phyloP scores from a whole-genome alignment of 2,329 filamentous ascomycete genomes.

The Ilyonectria sp. region DNA sequence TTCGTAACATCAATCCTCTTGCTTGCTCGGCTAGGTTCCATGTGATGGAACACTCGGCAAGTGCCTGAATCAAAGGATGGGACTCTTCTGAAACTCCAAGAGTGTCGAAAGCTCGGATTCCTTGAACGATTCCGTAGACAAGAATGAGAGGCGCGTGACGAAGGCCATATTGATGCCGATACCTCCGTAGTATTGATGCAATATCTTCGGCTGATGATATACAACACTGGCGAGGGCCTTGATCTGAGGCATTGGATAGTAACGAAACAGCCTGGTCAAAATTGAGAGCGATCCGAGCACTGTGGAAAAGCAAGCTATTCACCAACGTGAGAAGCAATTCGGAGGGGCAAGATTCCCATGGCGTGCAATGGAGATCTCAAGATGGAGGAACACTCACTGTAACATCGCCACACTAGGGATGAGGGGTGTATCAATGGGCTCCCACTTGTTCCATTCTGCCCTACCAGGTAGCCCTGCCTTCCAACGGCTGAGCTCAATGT shows the following conservation, averaged over 20 bases:
- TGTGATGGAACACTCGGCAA: slow-evolving; percentile 25
- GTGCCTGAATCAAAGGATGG: slow-evolving; percentile 23
- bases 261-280: background rate
- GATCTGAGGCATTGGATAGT: slow-evolving; percentile 14
- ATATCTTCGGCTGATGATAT: slow-evolving; percentile 42
- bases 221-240: slow-evolving; percentile 32
- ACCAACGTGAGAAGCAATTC: background rate
- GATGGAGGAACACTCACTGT: slow-evolving; percentile 5
- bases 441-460: slow-evolving; percentile 19
- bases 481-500: slow-evolving; percentile 19
- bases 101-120: slow-evolving; percentile 29
- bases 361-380: background rate
- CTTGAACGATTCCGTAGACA: slow-evolving; percentile 45
- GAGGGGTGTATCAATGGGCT: slow-evolving; percentile 2
- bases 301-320: slow-evolving; percentile 16
- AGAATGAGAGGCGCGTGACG: slow-evolving; percentile 42
- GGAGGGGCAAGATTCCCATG: background rate
- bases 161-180: slow-evolving; percentile 42
- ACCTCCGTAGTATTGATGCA: slow-evolving; percentile 37
- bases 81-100: slow-evolving; percentile 16
- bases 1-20: slow-evolving; percentile 7
- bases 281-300: slow-evolving; percentile 15
- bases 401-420: slow-evolving; percentile 9
- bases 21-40: slow-evolving; percentile 26
- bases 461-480: slow-evolving; percentile 10